Evolutionary conservation across 768 basidiomycete species (phyloP), one percentile per base, ranked within the genome.

Genomic region (Kwoniella dejecticola): DNA sequence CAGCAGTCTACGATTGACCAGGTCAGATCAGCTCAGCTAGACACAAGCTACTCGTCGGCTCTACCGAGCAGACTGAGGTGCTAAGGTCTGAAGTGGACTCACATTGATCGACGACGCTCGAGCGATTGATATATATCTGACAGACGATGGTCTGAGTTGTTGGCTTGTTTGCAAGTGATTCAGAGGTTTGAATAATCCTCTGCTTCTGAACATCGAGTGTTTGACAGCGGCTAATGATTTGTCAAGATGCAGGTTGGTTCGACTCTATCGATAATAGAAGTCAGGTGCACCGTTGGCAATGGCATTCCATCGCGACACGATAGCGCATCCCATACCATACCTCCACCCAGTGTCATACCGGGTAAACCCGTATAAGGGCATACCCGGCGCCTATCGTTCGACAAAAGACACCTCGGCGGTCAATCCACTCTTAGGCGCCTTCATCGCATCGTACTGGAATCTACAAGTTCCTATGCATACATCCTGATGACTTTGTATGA

Each of bases 381-480:
- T 47, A 50, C 24, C 48, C 48, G 48, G 30, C 48, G 48, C 48
- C 48, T 50, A 50, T 47, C 45, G n/a, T n/a, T n/a, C n/a, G n/a
- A n/a, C n/a, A n/a, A n/a, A n/a, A n/a, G n/a, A n/a, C n/a, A n/a
- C n/a, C n/a, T n/a, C n/a, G n/a, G n/a, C n/a, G n/a, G n/a, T n/a
- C n/a, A n/a, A n/a, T n/a, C 21, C 4, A 45, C 44, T 45, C 26
- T 24, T 31, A 50, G 27, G 29, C 30, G 48, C 48, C 26, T 5
- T 23, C 12, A 42, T n/a, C 19, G 41, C 19, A 8, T 5, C 11
- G 17, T 7, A 19, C 17, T 42, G 41, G 11, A n/a, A 42, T 13
- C 19, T 13, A 12, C 13, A 13, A 10, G 5, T 50, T 17, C 17
- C 30, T 50, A 50, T 50, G 30, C 48, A 50, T 50, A 50, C 48